Evolutionary conservation across 2,329 filamentous ascomycete genomes (phyloP), one percentile per base, ranked within the genome.

Genomic region (Cladophialophora carrionii): DNA sequence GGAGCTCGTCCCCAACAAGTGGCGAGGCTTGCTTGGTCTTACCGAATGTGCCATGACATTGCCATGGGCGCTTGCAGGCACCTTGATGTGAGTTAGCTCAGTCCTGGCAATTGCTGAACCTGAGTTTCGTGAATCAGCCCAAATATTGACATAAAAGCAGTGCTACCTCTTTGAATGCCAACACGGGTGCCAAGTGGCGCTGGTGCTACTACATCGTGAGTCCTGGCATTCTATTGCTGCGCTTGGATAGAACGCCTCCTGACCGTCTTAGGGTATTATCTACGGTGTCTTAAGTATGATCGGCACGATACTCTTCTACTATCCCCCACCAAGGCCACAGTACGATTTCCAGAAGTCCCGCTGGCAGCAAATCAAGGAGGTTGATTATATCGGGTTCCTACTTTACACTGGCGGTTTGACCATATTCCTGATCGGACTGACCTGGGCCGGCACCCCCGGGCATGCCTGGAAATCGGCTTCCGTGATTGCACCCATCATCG

Each of bases 361-460:
- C 72, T 74, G 61, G 41, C 72, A 80, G 66, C 75, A 78, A 69
- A 66, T 80, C 51, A 78, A 75, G 69, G 75, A 79, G 65, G 73
- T 85, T 8, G 84, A 83, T 68, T 81, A 74, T 67, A 57, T 80
- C 51, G 81, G 81, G 31, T 77, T 82, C 53, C 70, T 79, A 32
- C 73, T 83, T 0, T 81, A 77, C 68, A 67, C 75, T 8, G 72
- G 72, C 14, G 80, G 81, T 22, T 74, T 78, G 9, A 72, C 81
- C 3, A 70, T 79, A 6, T 78, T 81, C 62, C 71, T 82, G 34
- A 69, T 83, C 54, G 80, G 80, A 12, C 73, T 83, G 4, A 79
- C 76, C 34, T 77, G 74, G 74, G 78, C 79, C 46, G 79, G 80
- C 10, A 71, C 66, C 1, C 65, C 72, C 4, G 68, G 72, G 4